These are phyloP conservation scores for Xylaria longipes DNA, from an alignment of 495 filamentous ascomycete species.

Conservation along the genomic window DNA sequence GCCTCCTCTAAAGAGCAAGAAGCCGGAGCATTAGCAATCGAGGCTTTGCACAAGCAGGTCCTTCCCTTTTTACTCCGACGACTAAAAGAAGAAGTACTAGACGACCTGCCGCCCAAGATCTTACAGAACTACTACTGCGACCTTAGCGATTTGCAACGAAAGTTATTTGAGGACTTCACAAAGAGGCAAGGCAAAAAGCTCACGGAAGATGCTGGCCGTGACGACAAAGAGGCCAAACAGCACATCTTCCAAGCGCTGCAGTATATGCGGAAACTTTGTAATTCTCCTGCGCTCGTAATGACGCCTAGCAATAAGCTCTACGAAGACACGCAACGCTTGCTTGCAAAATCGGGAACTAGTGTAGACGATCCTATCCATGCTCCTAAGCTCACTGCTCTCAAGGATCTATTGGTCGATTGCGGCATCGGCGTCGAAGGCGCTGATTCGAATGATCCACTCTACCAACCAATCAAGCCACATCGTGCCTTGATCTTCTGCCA, in stretches of 20 bases:
- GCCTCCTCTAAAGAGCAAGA: constrained; percentile 98
- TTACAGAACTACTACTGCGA: constrained; percentile 99
- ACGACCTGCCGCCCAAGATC: constrained; percentile 97
- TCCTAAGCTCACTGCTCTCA: constrained; percentile 87
- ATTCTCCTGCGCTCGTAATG: constrained; percentile 93
- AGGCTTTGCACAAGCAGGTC: constrained; percentile 97
- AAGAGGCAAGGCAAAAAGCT: constrained; percentile 90
- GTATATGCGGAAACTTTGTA: constrained; percentile 99
- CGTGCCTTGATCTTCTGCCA: constrained; percentile 97
- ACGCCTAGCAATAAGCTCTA: constrained; percentile 93
- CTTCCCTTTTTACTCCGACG: constrained; percentile 95
- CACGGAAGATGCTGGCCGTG: constrained; percentile 73
- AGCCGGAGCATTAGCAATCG: constrained; percentile 92
- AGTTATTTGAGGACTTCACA: constrained; percentile 93
- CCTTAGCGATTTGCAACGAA: constrained; percentile 92
- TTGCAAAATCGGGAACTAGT: constrained; percentile 73
- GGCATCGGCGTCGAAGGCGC: constrained; percentile 83
- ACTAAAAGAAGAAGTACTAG: constrained; percentile 95
- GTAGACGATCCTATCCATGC: constrained; percentile 87
- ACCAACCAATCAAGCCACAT: constrained; percentile 86
- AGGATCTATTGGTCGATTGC: constrained; percentile 91
- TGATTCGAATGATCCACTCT: constrained; percentile 65
- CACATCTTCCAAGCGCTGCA: constrained; percentile 99
- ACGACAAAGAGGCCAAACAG: constrained; percentile 90
- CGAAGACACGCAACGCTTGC: constrained; percentile 75